Evolutionary conservation across 1,139 yeast species (phyloP).

Genomic region (Taphrina betulina): DNA sequence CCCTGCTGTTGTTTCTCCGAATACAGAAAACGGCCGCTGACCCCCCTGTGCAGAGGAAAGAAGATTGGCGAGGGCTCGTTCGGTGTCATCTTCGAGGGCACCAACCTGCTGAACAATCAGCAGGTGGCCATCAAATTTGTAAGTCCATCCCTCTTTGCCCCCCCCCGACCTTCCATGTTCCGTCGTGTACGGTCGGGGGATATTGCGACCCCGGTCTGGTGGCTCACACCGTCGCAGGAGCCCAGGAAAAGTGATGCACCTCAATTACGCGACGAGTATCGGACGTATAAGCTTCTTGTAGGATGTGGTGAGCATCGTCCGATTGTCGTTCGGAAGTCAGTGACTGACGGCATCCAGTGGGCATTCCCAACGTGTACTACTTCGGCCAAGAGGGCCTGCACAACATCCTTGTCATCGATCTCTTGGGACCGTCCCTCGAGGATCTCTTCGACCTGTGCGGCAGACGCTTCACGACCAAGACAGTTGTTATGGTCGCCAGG

Average conservation of each 20-base stretch:
- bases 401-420: conserved; percentile 86
- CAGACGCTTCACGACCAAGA: conserved; percentile 78
- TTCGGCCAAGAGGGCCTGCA: conserved; percentile 98
- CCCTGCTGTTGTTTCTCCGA: not conserved
- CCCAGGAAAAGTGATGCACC: conserved; percentile 98
- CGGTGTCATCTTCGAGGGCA: conserved; percentile 95
- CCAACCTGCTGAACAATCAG: conserved; percentile 76
- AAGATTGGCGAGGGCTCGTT: conserved; percentile 98
- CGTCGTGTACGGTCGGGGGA: too few relatives aligned
- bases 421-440: conserved; percentile 91
- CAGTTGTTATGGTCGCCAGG: conserved; percentile 85
- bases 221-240: too few relatives aligned
- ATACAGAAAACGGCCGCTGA: not conserved
- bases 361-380: conserved; percentile 92
- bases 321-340: not conserved
- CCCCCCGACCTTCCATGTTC: too few relatives aligned
- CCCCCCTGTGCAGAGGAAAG: conserved; percentile 55
- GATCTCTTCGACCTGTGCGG: conserved; percentile 99
- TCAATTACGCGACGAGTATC: conserved; percentile 89
- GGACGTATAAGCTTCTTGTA: conserved; percentile 83
- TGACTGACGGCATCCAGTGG: conserved; percentile 47
- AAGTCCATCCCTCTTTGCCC: too few relatives aligned
- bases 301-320: conserved; percentile 49
- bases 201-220: too few relatives aligned
- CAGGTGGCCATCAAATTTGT: conserved; percentile 67